phyloP scores from a whole-genome alignment of 2,329 filamentous ascomycete genomes.

The Tolypocladium ovalisporum region DNA sequence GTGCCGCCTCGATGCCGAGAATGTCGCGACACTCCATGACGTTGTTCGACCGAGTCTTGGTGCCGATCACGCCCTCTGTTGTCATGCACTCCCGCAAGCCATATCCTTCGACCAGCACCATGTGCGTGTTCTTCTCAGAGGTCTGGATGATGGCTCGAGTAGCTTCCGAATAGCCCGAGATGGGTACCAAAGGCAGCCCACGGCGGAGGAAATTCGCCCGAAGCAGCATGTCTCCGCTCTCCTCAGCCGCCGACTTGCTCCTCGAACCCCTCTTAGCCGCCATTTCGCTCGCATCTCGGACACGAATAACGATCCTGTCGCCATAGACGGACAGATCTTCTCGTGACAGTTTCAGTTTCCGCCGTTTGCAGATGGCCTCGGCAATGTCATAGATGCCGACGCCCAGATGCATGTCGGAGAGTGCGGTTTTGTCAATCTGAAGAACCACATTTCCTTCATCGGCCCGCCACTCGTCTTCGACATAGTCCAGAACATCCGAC shows the following conservation, averaged over 20 bases:
- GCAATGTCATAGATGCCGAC: slow-evolving; percentile 65
- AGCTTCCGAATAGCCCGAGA: slow-evolving; percentile 82
- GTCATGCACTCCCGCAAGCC: slow-evolving; percentile 84
- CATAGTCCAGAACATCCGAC: slow-evolving; percentile 65
- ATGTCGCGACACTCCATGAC: slow-evolving; percentile 83
- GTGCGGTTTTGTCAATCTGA: slow-evolving; percentile 67
- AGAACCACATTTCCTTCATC: slow-evolving; percentile 68
- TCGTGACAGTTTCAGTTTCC: slow-evolving; percentile 67
- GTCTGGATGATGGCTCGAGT: slow-evolving; percentile 82
- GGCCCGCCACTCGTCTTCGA: slow-evolving; percentile 83
- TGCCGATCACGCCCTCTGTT: slow-evolving; percentile 80
- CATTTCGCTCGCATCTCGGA: slow-evolving; percentile 45
- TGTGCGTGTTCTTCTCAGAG: slow-evolving; percentile 55
- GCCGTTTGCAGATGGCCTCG: slow-evolving; percentile 65
- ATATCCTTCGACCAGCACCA: slow-evolving; percentile 88
- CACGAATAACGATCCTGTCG: slow-evolving; percentile 61
- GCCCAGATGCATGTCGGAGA: slow-evolving; percentile 73
- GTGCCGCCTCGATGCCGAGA: slow-evolving; percentile 89
- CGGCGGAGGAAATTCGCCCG: slow-evolving; percentile 80
- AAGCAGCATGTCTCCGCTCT: slow-evolving; percentile 46
- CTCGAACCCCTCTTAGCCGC: slow-evolving; percentile 35
- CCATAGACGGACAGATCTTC: slow-evolving; percentile 51
- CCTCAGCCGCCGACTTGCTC: slow-evolving; percentile 31
- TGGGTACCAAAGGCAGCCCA: slow-evolving; percentile 68
- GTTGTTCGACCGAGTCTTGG: slow-evolving; percentile 65